Percentiles rank a stretch among this genome's conserved stretches.
Evolutionary conservation across 2,329 filamentous ascomycete genomes (phyloP).

Genomic region (Canariomyces notabilis): DNA sequence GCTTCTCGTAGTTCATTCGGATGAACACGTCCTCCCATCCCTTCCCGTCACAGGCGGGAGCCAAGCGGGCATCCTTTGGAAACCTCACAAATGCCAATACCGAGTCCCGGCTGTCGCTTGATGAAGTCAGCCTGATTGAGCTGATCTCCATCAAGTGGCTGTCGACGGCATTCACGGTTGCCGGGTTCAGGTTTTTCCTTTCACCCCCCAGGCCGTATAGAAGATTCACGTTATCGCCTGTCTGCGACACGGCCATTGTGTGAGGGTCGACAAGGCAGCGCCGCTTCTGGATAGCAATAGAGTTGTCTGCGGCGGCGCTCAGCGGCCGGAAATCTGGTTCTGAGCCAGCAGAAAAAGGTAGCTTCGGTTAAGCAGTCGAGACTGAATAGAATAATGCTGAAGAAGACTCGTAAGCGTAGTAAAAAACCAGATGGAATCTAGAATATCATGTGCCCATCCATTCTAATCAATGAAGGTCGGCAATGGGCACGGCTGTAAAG

Average conservation of each 20-base stretch:
- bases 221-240: neutral
- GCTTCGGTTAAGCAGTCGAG: too few relatives aligned
- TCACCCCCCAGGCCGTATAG: neutral
- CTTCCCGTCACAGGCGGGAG: conserved; percentile 32
- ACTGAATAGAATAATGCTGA: too few relatives aligned
- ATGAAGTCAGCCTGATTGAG: conserved; percentile 1
- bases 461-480: too few relatives aligned
- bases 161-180: conserved; percentile 15
- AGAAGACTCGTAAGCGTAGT: too few relatives aligned
- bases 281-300: too few relatives aligned
- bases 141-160: conserved; percentile 20
- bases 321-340: too few relatives aligned
- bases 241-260: neutral
- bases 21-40: conserved; percentile 32
- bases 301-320: too few relatives aligned
- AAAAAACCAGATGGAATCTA: too few relatives aligned
- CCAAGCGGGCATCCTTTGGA: conserved; percentile 22
- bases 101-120: conserved; percentile 14
- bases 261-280: too few relatives aligned
- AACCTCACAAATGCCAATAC: conserved; percentile 35
- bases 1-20: conserved; percentile 42
- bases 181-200: neutral
- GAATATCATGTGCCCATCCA: too few relatives aligned
- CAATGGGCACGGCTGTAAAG: too few relatives aligned
- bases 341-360: too few relatives aligned